Evolutionary conservation across 1,284 basidiomycete species (phyloP).

Genomic region (Irpex rosettiformis): DNA sequence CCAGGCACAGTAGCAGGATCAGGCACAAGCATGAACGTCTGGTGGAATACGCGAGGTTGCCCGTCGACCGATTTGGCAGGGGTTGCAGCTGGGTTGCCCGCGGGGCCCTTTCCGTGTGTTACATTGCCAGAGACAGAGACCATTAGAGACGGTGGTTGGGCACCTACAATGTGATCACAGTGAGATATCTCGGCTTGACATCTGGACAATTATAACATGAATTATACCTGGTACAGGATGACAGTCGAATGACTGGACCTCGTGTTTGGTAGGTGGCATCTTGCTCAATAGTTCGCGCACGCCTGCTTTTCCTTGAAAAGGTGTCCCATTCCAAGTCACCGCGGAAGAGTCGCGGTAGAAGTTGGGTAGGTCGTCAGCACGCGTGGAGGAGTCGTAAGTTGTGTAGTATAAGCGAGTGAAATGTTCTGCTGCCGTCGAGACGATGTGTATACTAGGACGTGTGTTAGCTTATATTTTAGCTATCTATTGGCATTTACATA

Average conservation of each 20-base stretch:
- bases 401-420: conserved; percentile 77
- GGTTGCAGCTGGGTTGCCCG: conserved; percentile 51
- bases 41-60: conserved; percentile 79
- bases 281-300: conserved; percentile 60
- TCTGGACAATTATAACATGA: not conserved
- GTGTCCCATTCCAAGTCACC: conserved; percentile 83
- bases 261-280: conserved; percentile 76
- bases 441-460: conserved; percentile 68
- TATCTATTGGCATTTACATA: conserved; percentile 11
- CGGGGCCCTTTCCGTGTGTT: conserved; percentile 60
- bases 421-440: conserved; percentile 74
- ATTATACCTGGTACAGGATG: conserved; percentile 78
- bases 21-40: conserved; percentile 81
- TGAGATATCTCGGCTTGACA: too few relatives aligned
- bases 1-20: conserved; percentile 64
- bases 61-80: conserved; percentile 59
- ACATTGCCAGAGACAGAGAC: conserved; percentile 78
- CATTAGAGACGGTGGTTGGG: conserved; percentile 72
- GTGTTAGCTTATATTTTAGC: not conserved
- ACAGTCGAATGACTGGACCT: conserved; percentile 83
- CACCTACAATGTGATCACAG: conserved; percentile 43
- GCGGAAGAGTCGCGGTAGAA: conserved; percentile 76
- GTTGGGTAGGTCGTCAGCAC: conserved; percentile 65
- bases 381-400: conserved; percentile 72
- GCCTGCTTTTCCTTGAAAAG: conserved; percentile 66